Evolutionary conservation across 148 eudicot genomes (phyloP).

Genomic region (Cornus kousa): DNA sequence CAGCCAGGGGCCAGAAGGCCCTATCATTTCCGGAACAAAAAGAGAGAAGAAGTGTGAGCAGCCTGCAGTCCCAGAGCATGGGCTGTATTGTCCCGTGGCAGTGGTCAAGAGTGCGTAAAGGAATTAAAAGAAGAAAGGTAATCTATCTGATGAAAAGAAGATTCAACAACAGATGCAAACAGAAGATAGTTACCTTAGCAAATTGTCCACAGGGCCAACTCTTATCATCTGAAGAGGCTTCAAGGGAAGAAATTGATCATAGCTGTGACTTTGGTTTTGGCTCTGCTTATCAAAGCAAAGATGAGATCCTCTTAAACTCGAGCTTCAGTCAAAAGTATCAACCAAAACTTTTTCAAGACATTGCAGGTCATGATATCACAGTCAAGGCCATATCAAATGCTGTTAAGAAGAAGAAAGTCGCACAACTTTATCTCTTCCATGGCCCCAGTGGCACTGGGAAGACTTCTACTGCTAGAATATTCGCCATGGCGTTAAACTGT

Average conservation of each 20-base stretch:
- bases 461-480: constrained; percentile 25
- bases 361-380: constrained; percentile 22
- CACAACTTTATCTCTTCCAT: constrained; percentile 22
- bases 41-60: background rate
- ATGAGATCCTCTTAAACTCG: constrained; percentile 3
- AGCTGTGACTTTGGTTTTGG: background rate
- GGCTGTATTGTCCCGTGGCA: background rate
- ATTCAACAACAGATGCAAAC: background rate
- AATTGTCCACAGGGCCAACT: background rate
- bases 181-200: background rate
- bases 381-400: constrained; percentile 24
- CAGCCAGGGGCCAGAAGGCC: background rate
- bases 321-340: constrained; percentile 23
- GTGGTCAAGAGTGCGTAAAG: constrained; percentile 2
- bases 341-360: constrained; percentile 22
- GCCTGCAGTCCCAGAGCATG: background rate
- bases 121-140: constrained; percentile 1
- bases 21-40: background rate
- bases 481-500: constrained; percentile 25
- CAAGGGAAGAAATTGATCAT: background rate
- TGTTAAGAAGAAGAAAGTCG: constrained; percentile 22
- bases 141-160: background rate
- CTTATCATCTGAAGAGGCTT: background rate
- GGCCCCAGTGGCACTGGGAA: constrained; percentile 32
- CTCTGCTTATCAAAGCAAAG: background rate